Conservation (phyloP, 2,329 filamentous ascomycete genomes). For the Colletotrichum graminicola region DNA sequence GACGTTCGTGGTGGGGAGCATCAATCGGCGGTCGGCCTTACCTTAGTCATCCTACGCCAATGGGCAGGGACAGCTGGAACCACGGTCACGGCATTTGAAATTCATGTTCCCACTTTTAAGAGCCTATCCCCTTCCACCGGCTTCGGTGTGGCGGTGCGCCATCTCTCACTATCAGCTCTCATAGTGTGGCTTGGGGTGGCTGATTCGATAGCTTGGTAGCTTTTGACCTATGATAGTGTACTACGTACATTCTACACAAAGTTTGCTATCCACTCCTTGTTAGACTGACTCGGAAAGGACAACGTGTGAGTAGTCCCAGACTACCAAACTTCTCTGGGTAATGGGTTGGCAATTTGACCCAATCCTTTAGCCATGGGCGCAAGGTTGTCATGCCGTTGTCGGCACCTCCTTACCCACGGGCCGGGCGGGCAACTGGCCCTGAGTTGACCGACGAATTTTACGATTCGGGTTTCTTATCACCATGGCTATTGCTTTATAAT, state of each 20-base stretch:
- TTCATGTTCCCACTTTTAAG: slow-evolving; percentile 18
- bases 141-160: slow-evolving; percentile 38
- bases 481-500: not conserved
- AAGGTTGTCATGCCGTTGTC: not conserved
- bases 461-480: not conserved
- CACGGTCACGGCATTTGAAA: slow-evolving; percentile 6
- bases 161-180: too few species aligned
- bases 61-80: not conserved
- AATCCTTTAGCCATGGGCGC: not conserved
- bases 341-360: not conserved
- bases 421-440: not conserved
- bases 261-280: not conserved
- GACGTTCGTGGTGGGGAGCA: slow-evolving; percentile 33
- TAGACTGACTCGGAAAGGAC: not conserved
- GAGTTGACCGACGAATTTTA: not conserved
- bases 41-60: slow-evolving; percentile 24
- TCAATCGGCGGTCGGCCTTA: not conserved
- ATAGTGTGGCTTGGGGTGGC: not conserved
- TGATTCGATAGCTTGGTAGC: not conserved
- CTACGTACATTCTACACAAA: too few species aligned
- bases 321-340: not conserved
- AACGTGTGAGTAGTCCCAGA: not conserved
- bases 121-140: slow-evolving; percentile 30
- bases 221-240: too few species aligned
- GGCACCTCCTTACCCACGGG: not conserved